Base-by-base conservation (phyloP, 352 stramenopile species). In the Phytophthora palmivora region DNA sequence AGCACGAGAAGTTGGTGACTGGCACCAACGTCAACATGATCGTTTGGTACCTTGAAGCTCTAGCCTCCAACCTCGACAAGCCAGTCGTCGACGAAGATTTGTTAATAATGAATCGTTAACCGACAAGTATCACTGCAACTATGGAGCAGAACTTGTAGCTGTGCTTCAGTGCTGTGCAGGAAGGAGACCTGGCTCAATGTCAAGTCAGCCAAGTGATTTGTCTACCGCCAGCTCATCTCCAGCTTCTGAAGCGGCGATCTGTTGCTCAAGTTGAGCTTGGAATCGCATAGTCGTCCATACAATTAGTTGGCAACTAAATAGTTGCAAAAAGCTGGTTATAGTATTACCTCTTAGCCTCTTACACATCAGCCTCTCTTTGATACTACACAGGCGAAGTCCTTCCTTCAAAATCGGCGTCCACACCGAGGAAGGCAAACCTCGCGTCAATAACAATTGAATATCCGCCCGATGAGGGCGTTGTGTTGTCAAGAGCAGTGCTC, bases 401-500 rank as follows among this genome's bases (percentile, higher is more conserved):
- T 37, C 63, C 46, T 39, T 28, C 44, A 53, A 67, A 67, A 59
- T 60, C 54, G 61, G 41, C 33, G 41, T 46, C 3, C 11, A 37
- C n/a, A 21, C 42, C 34, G 30, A 63, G 16, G 22, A 26, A 63
- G 63, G 22, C 4, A 22, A 52, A 10, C 26, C 51, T 38, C 36
- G 26, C 42, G 44, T 51, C 48, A 62, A 56, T 64, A 71, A 71
- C 49, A 59, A 60, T 68, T 55, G 24, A 34, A 60, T 15, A 58
- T 56, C 19, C 42, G 57, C 61, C 63, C 50, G 21, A 18, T 34
- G 33, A 4, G 34, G 45, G 57, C 51, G 57, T 57, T 51, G 43
- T 66, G 28, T 36, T 70, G 68, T 76, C 68, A 76, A 49, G 64
- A 72, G 41, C 52, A 48, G 15, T 61, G 22, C 22, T 70, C 52